Evolutionary conservation across 306 rosid genomes (phyloP), one percentile per base, ranked within the genome.

Genomic region (Prosopis cineraria): DNA sequence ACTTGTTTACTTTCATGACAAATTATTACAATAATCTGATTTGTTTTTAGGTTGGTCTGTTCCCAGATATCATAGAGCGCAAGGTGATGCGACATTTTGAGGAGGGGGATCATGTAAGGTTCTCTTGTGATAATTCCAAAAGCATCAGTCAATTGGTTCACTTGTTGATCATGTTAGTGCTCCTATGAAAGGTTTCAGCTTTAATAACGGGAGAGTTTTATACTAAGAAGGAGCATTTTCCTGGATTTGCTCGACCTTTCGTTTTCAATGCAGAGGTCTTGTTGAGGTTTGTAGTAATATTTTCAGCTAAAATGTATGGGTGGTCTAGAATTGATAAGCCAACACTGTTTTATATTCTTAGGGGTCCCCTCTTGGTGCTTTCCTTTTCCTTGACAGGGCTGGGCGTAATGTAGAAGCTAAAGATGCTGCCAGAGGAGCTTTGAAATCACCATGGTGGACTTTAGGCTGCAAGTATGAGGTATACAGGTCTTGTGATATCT

Each of bases 371-470:
- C 59, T 14, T 41, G 71, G 16, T 52, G 1, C 24, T 55, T 50
- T 7, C 62, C 71, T 48, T 55, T 50, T 7, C 62, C 71, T 48
- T 68, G 41, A 73, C 73, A 95, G 98, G 85, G 97, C 91, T 77
- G 97, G 98, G 47, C 96, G 95, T 40, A 84, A 81, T 14, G 73
- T 44, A 63, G 98, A 95, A 92, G 95, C 97, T 64, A 95, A 89
- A 83, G 97, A 95, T 75, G 98, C 98, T 68, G 97, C 97, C 40
- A 85, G 97, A 80, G 97, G 93, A 29, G 97, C 98, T 76, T 82
- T 94, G 82, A 92, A 89, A 74, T 90, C 97, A 70, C 97, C 97
- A 31, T 90, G 98, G 97, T 95, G 98, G 97, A 95, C 98, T 69
- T 83, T 95, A n/a, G 97, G 98, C 41, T 95, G 97, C 83, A 85